A percentile compares a stretch with the other conserved stretches of the same genome.
These are phyloP conservation scores for Pistacia atlantica DNA, from an alignment of 345 rosid species.

Conservation along the genomic window DNA sequence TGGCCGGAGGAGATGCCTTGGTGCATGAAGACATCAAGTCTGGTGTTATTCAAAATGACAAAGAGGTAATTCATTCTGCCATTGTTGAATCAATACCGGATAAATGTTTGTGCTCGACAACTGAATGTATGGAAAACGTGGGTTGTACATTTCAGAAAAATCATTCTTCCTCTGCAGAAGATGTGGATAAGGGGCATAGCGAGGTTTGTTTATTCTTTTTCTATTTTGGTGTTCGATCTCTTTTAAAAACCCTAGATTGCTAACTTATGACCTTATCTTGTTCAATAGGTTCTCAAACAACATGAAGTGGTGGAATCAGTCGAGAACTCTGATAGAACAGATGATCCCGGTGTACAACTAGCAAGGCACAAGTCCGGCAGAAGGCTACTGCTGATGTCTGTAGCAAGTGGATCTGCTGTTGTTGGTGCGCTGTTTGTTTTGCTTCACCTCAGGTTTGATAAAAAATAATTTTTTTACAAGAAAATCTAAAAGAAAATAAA, in stretches of 20 bases:
- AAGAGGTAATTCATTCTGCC: not conserved
- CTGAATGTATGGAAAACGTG: not conserved
- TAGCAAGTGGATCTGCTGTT: constrained; percentile 29
- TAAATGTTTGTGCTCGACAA: not conserved
- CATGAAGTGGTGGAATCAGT: constrained; percentile 10
- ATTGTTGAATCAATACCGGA: not conserved
- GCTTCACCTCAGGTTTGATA: constrained; percentile 32
- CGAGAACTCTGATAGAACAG: constrained; percentile 2
- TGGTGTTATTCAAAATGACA: not conserved
- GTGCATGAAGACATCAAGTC: not conserved
- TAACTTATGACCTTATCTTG: not conserved
- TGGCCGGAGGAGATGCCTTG: constrained; percentile 3
- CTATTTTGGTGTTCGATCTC: not conserved
- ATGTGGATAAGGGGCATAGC: not conserved
- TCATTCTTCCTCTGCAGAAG: not conserved
- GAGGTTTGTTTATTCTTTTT: not conserved
- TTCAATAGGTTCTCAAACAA: constrained; percentile 4
- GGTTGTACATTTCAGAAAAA: not conserved
- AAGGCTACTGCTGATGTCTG: constrained; percentile 25
- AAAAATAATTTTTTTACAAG: not conserved
- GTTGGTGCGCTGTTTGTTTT: constrained; percentile 24
- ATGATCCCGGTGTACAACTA: not conserved
- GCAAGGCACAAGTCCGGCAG: constrained; percentile 16
- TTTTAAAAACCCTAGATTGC: not conserved
- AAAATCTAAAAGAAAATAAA: not conserved